Evolutionary conservation across 495 filamentous ascomycete species (phyloP), one percentile per base, ranked within the genome.

Genomic region (Penicillium angulare): DNA sequence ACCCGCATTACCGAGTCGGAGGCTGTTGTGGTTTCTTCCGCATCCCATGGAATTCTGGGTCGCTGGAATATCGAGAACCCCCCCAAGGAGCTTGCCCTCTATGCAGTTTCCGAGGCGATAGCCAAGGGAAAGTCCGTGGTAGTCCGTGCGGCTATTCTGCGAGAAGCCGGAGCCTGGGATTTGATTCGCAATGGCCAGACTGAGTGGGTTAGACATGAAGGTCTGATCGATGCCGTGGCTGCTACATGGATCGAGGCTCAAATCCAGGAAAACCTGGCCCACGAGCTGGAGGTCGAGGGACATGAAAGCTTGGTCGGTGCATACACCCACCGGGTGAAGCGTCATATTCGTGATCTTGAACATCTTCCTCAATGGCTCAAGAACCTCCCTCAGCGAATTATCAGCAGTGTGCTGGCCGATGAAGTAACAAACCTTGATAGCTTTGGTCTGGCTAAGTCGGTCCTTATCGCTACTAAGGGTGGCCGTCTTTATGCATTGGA

Each of bases 381-480:
- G 58, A 69, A 70, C 17, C 72, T 92, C 17, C 87, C 88, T 8
- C 58, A 66, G 24, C 82, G 86, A 17, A 64, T 96, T 23, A 56
- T 90, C 9, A 79, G 80, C 53, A 89, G 84, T 52, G 76, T 95
- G n/a, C 42, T 88, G 20, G 63, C 75, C 4, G 75, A 79, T n/a
- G 75, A 77, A 32, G 84, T 81, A 13, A 72, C 86, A 26, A 72
- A 76, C 10, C 72, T 86, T 10, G 89, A 97, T 61, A 83, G 79
- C 61, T 97, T 97, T 64, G 93, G 92, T 22, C 88, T 96, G 61
- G 80, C 85, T 51, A 96, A 95, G 66, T 71, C 92, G 26, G 80
- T 86, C 6, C 75, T 96, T 52, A 76, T 95, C 36, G 92, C 89
- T 6, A 96, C 92, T 7, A 77, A 83, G 50, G 82, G 82, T 47